Base-by-base conservation (phyloP, 2,329 filamentous ascomycete genomes). In the Aspergillus brunneoviolaceus region DNA sequence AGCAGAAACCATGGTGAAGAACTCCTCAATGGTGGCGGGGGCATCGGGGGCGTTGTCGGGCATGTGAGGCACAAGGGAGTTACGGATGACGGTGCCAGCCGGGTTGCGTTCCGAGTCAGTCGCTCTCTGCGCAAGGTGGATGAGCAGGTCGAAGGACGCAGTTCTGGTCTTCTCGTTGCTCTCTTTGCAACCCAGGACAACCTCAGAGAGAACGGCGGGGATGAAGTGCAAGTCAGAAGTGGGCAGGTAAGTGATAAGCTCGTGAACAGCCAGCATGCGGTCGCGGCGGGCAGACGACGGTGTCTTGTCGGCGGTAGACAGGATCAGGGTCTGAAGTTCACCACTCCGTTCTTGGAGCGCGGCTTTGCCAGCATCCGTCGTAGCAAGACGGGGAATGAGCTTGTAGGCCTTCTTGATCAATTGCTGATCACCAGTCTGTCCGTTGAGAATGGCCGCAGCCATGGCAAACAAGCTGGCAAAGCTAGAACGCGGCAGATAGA, bases 381-480 rank as follows among this genome's bases (percentile, higher is more conserved):
- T 89, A 1, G 91, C 89, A 47, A 99, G 85, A 57, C 95, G 89
- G 3, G 95, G 94, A 54, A 99, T 96, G 55, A 99, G 85, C 81
- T 98, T 98, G 82, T 99, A 99, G 0, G 95, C 94, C 79, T 99
- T 99, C 85, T 99, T 99, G 76, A 98, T 94, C 39, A 99, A 81
- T 75, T 98, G 94, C 10, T 94, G 90, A 72, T 98, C 94, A 42
- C 72, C 72, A 48, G 75, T 72, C 14, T 76, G 69, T 71, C 89
- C 91, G 73, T 89, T 87, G 66, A 98, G 88, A 59, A 97, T 89
- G 27, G 91, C 84, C 0, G 90, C 84, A 0, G 94, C 91, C 72
- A 98, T 93, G 67, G 88, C 88, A 78, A 99, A 98, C 2, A 99
- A 85, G 5, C 89, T 84, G 19, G 85, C 82, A 66, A 96, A 97